Conservation (phyloP, 2,329 filamentous ascomycete species). For the Talaromyces atroroseus region DNA sequence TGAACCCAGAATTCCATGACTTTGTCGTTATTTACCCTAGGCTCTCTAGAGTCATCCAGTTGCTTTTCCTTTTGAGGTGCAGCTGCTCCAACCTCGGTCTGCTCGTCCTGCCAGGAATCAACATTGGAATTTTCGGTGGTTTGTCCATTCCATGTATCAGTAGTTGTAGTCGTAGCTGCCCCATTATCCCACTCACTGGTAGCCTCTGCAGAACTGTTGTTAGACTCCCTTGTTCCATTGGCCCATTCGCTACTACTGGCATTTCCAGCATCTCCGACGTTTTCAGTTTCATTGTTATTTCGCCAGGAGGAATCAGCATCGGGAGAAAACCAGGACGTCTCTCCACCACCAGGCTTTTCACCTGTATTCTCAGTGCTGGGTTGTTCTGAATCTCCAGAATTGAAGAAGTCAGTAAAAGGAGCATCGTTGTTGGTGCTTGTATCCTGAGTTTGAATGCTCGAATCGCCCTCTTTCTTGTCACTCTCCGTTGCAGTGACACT, state of each 20-base stretch:
- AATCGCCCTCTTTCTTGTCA: background rate
- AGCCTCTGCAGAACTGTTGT: background rate
- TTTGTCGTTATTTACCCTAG: background rate
- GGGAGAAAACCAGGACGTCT: no score
- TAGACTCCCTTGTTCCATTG: background rate
- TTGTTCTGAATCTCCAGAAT: background rate
- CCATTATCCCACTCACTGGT: background rate
- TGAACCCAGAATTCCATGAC: slow-evolving; percentile 28
- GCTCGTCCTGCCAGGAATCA: background rate
- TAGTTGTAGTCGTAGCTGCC: background rate
- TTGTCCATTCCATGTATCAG: background rate
- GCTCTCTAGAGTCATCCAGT: background rate
- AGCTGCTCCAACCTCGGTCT: background rate
- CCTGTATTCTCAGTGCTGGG: background rate
- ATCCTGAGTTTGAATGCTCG: background rate
- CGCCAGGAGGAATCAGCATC: no score
- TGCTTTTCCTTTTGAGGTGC: background rate
- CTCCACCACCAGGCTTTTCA: no score
- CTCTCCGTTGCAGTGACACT: background rate
- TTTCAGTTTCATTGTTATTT: no score
- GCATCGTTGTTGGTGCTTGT: background rate
- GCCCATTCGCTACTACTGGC: background rate
- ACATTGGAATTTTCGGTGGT: background rate
- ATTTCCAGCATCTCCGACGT: background rate
- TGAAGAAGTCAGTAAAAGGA: background rate